phyloP scores from a whole-genome alignment of 2,329 filamentous ascomycete species.

The Colletotrichum tropicicola region DNA sequence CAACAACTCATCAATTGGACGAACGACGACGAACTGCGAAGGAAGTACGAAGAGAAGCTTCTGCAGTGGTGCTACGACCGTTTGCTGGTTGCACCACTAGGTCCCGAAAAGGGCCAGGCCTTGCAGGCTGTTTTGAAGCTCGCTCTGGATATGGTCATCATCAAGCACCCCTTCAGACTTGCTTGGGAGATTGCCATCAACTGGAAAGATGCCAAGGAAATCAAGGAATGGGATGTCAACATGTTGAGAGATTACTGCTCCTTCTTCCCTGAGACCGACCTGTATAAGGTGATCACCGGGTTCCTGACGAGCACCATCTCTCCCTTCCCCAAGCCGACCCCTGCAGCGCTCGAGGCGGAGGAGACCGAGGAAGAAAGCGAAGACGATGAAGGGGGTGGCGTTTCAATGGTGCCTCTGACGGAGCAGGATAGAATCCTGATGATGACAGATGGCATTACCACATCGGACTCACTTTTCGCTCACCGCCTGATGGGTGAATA shows the following conservation, averaged over 20 bases:
- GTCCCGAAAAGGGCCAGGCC: conserved; percentile 73
- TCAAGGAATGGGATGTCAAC: conserved; percentile 80
- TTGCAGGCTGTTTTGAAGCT: conserved; percentile 77
- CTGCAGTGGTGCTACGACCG: conserved; percentile 83
- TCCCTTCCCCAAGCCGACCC: conserved; percentile 69
- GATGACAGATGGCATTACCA: conserved; percentile 78
- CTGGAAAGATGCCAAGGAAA: conserved; percentile 82
- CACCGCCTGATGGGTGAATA: conserved; percentile 86
- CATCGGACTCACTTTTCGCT: conserved; percentile 78
- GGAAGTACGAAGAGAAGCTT: conserved; percentile 90
- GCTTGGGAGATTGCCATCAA: conserved; percentile 94
- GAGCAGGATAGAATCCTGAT: conserved; percentile 83
- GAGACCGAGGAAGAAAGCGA: conserved; percentile 61
- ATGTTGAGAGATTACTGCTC: conserved; percentile 83
- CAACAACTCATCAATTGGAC: conserved; percentile 90
- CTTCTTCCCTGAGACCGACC: conserved; percentile 85
- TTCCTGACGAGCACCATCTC: conserved; percentile 87
- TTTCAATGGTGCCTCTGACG: conserved; percentile 66
- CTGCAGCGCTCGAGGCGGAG: conserved; percentile 35
- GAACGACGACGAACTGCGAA: conserved; percentile 82
- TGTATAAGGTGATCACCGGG: conserved; percentile 82
- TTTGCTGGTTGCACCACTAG: conserved; percentile 72
- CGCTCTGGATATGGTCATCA: conserved; percentile 93
- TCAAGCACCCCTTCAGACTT: conserved; percentile 87
- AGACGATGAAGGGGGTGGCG: conserved; percentile 66